Base-by-base conservation (phyloP, 805 yeast genomes). In the Grigorovia yakushimaensis region DNA sequence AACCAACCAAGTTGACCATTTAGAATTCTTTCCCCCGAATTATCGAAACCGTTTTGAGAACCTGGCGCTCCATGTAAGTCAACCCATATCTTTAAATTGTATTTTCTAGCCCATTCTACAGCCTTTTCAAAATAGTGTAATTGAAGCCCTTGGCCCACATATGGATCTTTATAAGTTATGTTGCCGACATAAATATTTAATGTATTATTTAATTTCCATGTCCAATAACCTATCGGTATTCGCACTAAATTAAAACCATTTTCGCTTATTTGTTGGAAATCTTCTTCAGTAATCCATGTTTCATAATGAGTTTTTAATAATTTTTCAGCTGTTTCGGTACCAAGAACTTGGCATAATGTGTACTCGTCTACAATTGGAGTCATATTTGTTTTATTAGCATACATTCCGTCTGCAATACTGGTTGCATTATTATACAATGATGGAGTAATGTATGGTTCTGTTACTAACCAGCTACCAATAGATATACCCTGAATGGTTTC, bases 61-160 rank as follows among this genome's bases (percentile, higher is more conserved):
- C 91, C 93, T 6, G 94, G 93, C 10, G 75, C 81, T 13, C 93
- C 88, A 56, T 86, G 95, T 46, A 86, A 65, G 58, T 86, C 94
- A 45, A 86, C 66, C 82, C 85, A 79, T 4, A 81, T 83, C 49
- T 82, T 76, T 51, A 86, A 66, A 15, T 73, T 81, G 54, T 80
- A 63, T 39, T 69, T 68, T 20, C 75, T 64, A 18, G 84, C 79
- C 94, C 94, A 86, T 42, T 68, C 75, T 37, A 86, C 66, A 1
- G 87, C 85, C 48, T 74, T 65, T 42, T 82, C 78, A 49, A 86
- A 65, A 57, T 82, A 84, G 8, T 69, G 65, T 45, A 79, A 79
- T 50, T 84, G 86, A 30, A 57, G 21, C 11, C 66, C 64, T 10
- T 86, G 87, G 46, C 70, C 72, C 10, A 80, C 81, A 54, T 79